phyloP scores from a whole-genome alignment of 2,329 filamentous ascomycete genomes.

The Allantophomopsis lycopodina region DNA sequence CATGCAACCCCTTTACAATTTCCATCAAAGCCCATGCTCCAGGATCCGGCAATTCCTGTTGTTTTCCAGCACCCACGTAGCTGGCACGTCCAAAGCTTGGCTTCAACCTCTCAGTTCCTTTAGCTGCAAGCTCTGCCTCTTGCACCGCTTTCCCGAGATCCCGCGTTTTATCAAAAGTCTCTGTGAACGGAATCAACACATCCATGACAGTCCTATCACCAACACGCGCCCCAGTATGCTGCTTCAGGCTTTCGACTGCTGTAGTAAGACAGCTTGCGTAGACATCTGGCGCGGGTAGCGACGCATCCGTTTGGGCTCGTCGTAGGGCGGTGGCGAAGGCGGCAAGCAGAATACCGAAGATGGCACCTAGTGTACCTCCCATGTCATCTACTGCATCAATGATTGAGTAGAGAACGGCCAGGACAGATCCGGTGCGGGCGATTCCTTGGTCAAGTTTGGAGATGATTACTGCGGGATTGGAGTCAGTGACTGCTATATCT shows the following conservation, averaged over 20 bases:
- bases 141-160: neutral
- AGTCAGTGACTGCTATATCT: neutral
- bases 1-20: neutral
- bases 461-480: constrained; percentile 11
- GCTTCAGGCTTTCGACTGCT: neutral
- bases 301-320: neutral
- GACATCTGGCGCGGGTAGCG: neutral
- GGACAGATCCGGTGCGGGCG: constrained; percentile 18
- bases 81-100: neutral
- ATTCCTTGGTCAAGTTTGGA: constrained; percentile 15
- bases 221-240: neutral
- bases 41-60: constrained; percentile 1
- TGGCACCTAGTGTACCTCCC: constrained; percentile 5
- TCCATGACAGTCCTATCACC: constrained; percentile 2
- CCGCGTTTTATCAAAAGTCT: neutral
- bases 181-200: neutral
- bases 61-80: neutral
- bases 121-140: neutral
- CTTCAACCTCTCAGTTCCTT: neutral
- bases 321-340: constrained; percentile 17
- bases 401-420: constrained; percentile 15
- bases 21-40: constrained; percentile 1
- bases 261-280: neutral
- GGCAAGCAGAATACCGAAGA: constrained; percentile 1
- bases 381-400: constrained; percentile 21